Conservation (phyloP, 2,329 filamentous ascomycete genomes). For the Phialophora expanda region DNA sequence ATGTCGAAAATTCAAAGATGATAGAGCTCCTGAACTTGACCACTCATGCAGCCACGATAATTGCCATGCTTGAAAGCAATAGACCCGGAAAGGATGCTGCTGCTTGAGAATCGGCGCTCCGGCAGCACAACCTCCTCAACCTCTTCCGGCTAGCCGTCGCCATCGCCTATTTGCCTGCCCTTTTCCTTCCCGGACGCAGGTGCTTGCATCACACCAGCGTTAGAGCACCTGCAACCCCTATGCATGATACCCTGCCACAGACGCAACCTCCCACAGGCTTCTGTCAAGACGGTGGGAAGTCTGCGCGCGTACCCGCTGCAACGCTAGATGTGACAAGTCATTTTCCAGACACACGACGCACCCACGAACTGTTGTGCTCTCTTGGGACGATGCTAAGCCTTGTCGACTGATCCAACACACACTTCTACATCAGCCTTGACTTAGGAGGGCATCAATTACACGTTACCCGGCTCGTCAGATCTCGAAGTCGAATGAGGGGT, state of each 20-base stretch:
- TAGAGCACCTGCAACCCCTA: constrained; percentile 10
- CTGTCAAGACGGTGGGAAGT: not conserved
- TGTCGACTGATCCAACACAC: constrained; percentile 3
- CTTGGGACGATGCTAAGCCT: constrained; percentile 4
- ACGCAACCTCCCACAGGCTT: not conserved
- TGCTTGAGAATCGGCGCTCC: not conserved
- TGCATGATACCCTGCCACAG: constrained; percentile 6
- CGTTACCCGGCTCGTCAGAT: not conserved
- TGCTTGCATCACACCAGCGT: constrained; percentile 6
- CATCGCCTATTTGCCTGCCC: constrained; percentile 1
- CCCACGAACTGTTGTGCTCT: not conserved
- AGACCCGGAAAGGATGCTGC: not conserved
- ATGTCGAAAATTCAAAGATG: not conserved
- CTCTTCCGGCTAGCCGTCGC: constrained; percentile 1
- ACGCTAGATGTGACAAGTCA: constrained; percentile 2
- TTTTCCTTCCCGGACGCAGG: not conserved
- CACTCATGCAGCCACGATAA: not conserved
- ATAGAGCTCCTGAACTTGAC: not conserved
- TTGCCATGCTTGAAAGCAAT: not conserved
- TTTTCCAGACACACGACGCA: not conserved
- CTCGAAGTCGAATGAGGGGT: not conserved
- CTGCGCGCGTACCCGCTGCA: not conserved
- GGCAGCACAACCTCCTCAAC: constrained; percentile 3
- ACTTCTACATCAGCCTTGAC: not conserved
- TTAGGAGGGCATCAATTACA: not conserved